phyloP scores from a whole-genome alignment of 768 basidiomycete genomes.

The Kwoniella sp. region DNA sequence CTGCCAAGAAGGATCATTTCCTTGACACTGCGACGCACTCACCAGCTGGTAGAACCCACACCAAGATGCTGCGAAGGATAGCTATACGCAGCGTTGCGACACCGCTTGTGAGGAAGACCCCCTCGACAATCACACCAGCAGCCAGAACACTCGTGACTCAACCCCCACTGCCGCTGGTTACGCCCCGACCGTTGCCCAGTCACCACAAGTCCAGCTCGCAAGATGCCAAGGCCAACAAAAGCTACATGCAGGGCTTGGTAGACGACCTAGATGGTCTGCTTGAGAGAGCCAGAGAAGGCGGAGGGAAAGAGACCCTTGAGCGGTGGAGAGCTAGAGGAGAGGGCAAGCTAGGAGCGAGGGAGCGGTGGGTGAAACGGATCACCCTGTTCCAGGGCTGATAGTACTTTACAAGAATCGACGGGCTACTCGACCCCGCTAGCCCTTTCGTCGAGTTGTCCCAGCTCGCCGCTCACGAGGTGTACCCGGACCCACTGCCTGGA shows the following conservation, averaged over 20 bases:
- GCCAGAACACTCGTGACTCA: constrained; percentile 39
- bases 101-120: too few species aligned
- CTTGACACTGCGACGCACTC: too few species aligned
- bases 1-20: too few species aligned
- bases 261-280: constrained; percentile 14
- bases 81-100: too few species aligned
- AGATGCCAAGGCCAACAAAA: constrained; percentile 25
- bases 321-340: constrained; percentile 36
- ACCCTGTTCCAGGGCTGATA: background rate
- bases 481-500: constrained; percentile 67
- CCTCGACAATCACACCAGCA: too few species aligned
- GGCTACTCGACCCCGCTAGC: constrained; percentile 75
- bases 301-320: constrained; percentile 27
- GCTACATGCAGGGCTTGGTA: constrained; percentile 19
- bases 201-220: constrained; percentile 12
- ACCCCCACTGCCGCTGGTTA: constrained; percentile 22
- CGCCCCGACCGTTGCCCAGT: constrained; percentile 29
- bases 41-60: too few species aligned
- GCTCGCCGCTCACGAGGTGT: constrained; percentile 82
- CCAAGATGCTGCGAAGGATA: too few species aligned
- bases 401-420: constrained; percentile 56
- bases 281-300: constrained; percentile 32
- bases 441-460: constrained; percentile 86
- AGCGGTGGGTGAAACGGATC: constrained; percentile 21
- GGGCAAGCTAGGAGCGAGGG: constrained; percentile 31